Conservation (phyloP, 1,139 yeast genomes). For the Scheffersomyces quercinus region DNA sequence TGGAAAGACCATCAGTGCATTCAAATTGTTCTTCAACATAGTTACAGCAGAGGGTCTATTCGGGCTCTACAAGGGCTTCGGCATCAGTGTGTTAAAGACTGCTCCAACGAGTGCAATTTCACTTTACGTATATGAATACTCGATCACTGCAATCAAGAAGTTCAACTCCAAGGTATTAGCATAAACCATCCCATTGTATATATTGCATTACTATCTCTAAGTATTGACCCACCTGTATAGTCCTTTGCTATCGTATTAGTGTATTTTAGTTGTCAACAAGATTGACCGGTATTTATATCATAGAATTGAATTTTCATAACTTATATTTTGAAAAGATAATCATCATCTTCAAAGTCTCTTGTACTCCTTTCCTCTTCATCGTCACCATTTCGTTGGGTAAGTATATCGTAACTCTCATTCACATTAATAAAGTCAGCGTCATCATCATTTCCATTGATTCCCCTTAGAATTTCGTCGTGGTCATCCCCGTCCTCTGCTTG, state of each 20-base stretch:
- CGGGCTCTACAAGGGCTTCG: constrained; percentile 75
- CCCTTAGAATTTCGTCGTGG: constrained; percentile 19
- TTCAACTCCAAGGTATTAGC: neutral
- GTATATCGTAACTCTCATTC: constrained; percentile 16
- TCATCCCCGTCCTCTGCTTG: constrained; percentile 18
- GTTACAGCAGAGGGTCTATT: constrained; percentile 55
- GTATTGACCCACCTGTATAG: no score
- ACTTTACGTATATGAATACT: constrained; percentile 67
- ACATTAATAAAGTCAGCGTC: constrained; percentile 33
- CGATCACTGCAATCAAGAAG: constrained; percentile 14
- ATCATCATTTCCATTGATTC: constrained; percentile 14
- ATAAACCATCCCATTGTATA: neutral
- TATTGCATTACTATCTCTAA: no score
- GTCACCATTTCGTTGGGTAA: constrained; percentile 10
- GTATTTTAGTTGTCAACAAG: no score
- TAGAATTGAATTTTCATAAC: neutral
- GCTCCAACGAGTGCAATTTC: constrained; percentile 84
- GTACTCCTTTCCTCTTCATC: constrained; percentile 12
- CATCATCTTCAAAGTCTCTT: constrained; percentile 26
- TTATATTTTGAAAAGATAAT: constrained; percentile 33
- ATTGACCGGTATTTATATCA: no score
- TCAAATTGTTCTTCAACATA: constrained; percentile 35
- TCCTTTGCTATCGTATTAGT: no score
- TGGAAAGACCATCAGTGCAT: constrained; percentile 14
- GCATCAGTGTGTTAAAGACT: constrained; percentile 67